Base-by-base conservation (phyloP, 2,329 filamentous ascomycete genomes). In the Diaporthe vaccinii region DNA sequence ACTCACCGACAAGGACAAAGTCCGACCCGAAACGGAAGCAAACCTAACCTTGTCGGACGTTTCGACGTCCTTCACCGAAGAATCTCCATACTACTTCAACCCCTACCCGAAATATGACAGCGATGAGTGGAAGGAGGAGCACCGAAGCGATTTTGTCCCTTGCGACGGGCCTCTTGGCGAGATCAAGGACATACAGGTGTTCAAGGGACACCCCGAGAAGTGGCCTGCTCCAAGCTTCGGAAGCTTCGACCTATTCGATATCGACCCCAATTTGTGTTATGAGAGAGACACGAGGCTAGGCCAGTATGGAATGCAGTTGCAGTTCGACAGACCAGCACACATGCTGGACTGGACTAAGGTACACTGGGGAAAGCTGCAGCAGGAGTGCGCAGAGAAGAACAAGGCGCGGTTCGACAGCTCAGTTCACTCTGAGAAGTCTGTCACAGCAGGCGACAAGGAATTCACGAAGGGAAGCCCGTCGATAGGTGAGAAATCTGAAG, bases 41-140 rank as follows among this genome's bases (percentile, higher is more conserved):
- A 80, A 80, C 41, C 78, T 84, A 51, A 82, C 77, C 22, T 78
- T 78, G 6, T 78, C 72, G 41, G 75, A 74, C 15, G 78, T 78
- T 20, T 44, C 72, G 2, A 76, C 77, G 0, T 82, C 82, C 49
- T 89, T 87, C 79, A 87, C 80, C 72, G 80, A 83, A 17, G 84
- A 88, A 58, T 83, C 86, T 68, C 89, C 91, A 0, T 85, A 90
- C 73, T 85, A 89, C 28, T 95, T 94, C 83, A 88, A 92, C 75
- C 94, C 94, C 0, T 95, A 95, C 77, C 93, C 93, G 0, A 85
- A 90, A 22, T 94, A 95, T 84, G 93, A 94, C 79, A 89, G 87
- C 69, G 84, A 86, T 4, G 83, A 86, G 20, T 95, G 92, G 92
- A 89, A 86, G 79, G 83, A 85, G 65, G 82, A 84, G 41, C 89